Percentiles rank a stretch among this genome's conserved stretches.
These are phyloP conservation scores for Acanthamoeba lenticulata DNA, from an alignment of 208 protist species.

Conservation along the genomic window DNA sequence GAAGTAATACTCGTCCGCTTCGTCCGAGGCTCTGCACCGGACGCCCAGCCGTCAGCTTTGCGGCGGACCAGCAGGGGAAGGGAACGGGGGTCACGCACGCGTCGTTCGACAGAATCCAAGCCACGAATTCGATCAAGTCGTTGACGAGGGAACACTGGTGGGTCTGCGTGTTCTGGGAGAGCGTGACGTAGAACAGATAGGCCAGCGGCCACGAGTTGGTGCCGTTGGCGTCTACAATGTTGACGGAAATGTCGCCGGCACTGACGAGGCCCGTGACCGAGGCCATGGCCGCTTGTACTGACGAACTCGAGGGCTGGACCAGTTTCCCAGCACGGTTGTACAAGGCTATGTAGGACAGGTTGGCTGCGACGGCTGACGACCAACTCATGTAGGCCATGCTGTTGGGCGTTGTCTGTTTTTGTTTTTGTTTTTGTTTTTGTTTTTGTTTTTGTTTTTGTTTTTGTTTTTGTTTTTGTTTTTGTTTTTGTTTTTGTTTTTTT, in stretches of 20 bases:
- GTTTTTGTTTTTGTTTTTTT: too few relatives aligned
- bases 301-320: not conserved
- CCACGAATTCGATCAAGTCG: conserved; percentile 23
- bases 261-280: not conserved
- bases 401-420: not conserved
- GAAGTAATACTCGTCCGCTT: not conserved
- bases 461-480: not conserved
- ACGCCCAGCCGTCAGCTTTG: too few relatives aligned
- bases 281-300: not conserved
- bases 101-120: conserved; percentile 34
- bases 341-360: not conserved
- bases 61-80: too few relatives aligned
- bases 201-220: not conserved
- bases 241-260: not conserved
- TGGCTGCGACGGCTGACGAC: not conserved
- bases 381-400: not conserved
- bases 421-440: not conserved
- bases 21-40: not conserved
- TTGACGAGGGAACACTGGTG: not conserved
- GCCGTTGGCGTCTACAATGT: not conserved
- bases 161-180: not conserved
- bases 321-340: not conserved
- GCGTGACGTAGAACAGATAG: not conserved
- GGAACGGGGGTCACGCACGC: not conserved
- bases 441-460: not conserved